These are phyloP conservation scores for Kwoniella dejecticola DNA, from an alignment of 768 basidiomycete genomes.

Conservation along the genomic window DNA sequence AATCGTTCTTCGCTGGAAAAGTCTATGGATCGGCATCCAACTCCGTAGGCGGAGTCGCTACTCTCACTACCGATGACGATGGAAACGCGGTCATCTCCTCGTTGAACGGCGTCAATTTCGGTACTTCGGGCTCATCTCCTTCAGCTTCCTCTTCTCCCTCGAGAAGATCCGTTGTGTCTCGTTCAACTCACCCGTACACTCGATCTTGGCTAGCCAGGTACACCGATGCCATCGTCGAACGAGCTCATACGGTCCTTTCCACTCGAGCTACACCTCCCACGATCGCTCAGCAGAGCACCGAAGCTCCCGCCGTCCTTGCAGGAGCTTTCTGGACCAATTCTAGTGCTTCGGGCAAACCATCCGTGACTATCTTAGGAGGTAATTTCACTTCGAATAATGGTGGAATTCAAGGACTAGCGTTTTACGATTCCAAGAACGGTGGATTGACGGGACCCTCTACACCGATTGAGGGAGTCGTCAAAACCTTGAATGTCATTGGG, in stretches of 20 bases:
- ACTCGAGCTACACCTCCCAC: slow-evolving; percentile 65
- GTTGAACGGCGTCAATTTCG: slow-evolving; percentile 66
- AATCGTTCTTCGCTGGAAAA: slow-evolving; percentile 59
- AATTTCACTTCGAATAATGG: slow-evolving; percentile 68
- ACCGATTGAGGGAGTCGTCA: slow-evolving; percentile 74
- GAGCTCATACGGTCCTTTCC: slow-evolving; percentile 40
- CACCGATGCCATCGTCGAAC: slow-evolving; percentile 43
- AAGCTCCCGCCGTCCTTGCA: slow-evolving; percentile 78
- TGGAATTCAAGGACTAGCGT: slow-evolving; percentile 66
- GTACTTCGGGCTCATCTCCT: slow-evolving; percentile 60
- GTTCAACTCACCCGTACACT: slow-evolving; percentile 16
- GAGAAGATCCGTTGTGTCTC: slow-evolving; percentile 17
- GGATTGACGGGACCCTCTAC: slow-evolving; percentile 65
- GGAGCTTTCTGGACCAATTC: slow-evolving; percentile 84
- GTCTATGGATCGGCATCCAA: slow-evolving; percentile 57
- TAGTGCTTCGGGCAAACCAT: slow-evolving; percentile 61
- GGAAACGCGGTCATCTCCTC: slow-evolving; percentile 61
- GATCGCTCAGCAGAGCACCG: slow-evolving; percentile 63
- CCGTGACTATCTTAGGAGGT: slow-evolving; percentile 80
- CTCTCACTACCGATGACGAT: slow-evolving; percentile 65
- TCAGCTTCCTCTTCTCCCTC: slow-evolving; percentile 45
- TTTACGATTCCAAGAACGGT: slow-evolving; percentile 66
- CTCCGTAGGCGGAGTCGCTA: slow-evolving; percentile 77
- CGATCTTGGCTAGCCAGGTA: slow-evolving; percentile 47
- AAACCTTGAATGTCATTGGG: slow-evolving; percentile 71